These are phyloP conservation scores for Apiotrichum mycotoxinovorans DNA, from an alignment of 1,284 basidiomycete species.

Conservation along the genomic window DNA sequence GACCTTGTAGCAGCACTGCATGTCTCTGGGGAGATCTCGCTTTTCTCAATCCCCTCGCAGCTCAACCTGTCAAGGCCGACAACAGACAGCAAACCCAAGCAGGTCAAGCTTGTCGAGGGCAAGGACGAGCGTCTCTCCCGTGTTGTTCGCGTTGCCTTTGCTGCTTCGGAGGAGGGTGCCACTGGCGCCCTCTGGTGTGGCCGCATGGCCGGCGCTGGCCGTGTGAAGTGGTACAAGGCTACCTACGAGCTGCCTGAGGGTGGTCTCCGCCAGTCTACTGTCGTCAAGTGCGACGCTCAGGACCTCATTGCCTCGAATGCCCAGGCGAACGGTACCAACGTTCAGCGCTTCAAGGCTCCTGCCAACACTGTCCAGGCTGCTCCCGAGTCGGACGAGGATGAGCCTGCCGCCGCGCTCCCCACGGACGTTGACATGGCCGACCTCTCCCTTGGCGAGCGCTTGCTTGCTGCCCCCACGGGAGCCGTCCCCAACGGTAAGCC, in stretches of 20 bases:
- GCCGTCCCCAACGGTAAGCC: conserved; percentile 48
- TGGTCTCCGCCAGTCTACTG: conserved; percentile 40
- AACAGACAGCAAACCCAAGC: conserved; percentile 35
- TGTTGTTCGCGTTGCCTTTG: conserved; percentile 34
- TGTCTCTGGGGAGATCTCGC: conserved; percentile 62
- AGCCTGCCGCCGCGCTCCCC: conserved; percentile 49
- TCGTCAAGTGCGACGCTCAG: conserved; percentile 54
- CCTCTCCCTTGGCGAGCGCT: conserved; percentile 78
- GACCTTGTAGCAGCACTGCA: conserved; percentile 61
- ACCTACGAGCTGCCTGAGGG: conserved; percentile 60
- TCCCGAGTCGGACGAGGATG: conserved; percentile 35
- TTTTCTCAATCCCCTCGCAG: conserved; percentile 61
- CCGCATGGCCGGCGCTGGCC: conserved; percentile 61
- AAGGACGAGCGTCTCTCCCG: conserved; percentile 38
- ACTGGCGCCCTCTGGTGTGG: conserved; percentile 59
- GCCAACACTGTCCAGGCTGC: conserved; percentile 30
- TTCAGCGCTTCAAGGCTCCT: conserved; percentile 46
- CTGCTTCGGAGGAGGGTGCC: conserved; percentile 53
- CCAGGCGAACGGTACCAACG: conserved; percentile 20
- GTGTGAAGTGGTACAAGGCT: conserved; percentile 63
- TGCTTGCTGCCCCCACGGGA: conserved; percentile 61
- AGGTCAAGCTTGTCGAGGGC: conserved; percentile 43
- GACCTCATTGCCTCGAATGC: conserved; percentile 44
- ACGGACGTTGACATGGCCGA: conserved; percentile 82
- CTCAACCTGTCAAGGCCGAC: conserved; percentile 48